Base-by-base conservation (phyloP, 2,329 filamentous ascomycete species). In the Incumbomyces delicatus region DNA sequence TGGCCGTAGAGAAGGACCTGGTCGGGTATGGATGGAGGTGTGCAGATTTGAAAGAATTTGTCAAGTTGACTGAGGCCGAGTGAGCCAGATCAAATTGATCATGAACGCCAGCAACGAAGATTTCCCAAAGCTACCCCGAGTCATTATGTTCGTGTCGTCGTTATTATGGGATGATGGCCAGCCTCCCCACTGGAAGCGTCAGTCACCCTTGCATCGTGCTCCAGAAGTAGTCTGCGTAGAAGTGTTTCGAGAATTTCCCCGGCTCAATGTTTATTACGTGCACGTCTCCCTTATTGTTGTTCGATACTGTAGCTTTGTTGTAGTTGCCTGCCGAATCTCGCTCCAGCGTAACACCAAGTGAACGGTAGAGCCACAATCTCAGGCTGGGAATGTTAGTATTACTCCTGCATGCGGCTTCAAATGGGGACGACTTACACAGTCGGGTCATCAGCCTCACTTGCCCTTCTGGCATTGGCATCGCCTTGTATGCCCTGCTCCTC, bases 221-320 rank as follows among this genome's bases (percentile, higher is more conserved):
- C 92, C 92, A 98, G 61, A 96, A 94, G 64, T 94, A 94, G 59
- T 95, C 94, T 17, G 89, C 87, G 60, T 95, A 95, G 61, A 94
- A 95, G 64, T 85, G 90, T 52, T 82, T 77, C 49, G 86, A 90
- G 64, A 95, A 89, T 69, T 92, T 94, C n/a, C 30, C 27, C 58
- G 85, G 81, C 59, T 96, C 89, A 63, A 98, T 81, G 60, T 94
- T 94, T 50, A 98, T 83, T 41, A 96, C 86, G 63, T 95, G 87
- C 43, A 96, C 87, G 63, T 96, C 89, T 7, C 88, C 89, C 70
- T 88, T 90, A 54, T 80, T 76, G 50, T 82, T 81, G 62, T 94
- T 95, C 52, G 87, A 74, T 55, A 96, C 83, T 14, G 95, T 77
- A 1, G 89, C 90, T 61, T 86, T 85, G 57, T 77, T 81, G 70